Evolutionary conservation across 148 eudicot species (phyloP).

Genomic region (Limonium bicolor): DNA sequence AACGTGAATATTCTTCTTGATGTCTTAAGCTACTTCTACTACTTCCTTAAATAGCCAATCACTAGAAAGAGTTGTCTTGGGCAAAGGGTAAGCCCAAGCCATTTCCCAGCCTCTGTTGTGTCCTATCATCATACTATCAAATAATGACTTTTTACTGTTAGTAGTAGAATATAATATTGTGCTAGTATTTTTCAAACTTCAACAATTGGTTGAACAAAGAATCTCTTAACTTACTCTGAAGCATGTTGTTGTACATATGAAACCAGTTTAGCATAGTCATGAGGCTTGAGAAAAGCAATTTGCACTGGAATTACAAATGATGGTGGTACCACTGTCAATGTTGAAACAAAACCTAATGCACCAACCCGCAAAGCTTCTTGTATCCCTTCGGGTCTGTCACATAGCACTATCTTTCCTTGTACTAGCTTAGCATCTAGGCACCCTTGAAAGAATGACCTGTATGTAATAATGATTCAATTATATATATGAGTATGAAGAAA

Average conservation of each 20-base stretch:
- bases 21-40: no score
- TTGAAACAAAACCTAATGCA: constrained; percentile 9
- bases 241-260: constrained; percentile 6
- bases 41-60: no score
- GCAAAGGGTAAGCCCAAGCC: no score
- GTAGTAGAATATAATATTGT: no score
- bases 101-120: no score
- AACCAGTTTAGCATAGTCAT: not conserved
- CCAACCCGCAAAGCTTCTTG: not conserved
- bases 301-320: constrained; percentile 5
- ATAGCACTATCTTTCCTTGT: constrained; percentile 13
- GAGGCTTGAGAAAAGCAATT: not conserved
- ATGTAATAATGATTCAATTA: no score
- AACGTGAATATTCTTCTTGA: no score
- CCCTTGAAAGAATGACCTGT: not conserved
- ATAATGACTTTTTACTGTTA: no score
- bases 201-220: not conserved
- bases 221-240: not conserved
- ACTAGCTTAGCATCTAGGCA: constrained; percentile 3
- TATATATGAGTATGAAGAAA: not conserved
- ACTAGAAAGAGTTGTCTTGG: no score
- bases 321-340: not conserved
- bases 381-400: not conserved
- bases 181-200: not conserved
- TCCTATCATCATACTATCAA: no score